Evolutionary conservation across 1,284 basidiomycete species (phyloP).

Genomic region (Cryptococcus depauperatus): DNA sequence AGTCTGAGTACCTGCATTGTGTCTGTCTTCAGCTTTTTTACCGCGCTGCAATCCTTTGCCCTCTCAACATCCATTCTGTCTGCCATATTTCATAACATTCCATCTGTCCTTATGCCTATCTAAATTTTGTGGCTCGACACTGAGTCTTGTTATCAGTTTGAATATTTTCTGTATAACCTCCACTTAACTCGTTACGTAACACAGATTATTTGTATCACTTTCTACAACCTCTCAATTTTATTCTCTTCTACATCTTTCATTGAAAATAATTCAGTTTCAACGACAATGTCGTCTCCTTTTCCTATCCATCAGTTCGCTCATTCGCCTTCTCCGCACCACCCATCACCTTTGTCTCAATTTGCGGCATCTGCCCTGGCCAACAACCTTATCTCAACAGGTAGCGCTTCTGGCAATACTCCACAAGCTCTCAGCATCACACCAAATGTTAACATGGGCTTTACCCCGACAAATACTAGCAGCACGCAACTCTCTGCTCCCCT

Average conservation of each 20-base stretch:
- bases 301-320: slow-evolving; percentile 5
- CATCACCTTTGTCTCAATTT: slow-evolving; percentile 12
- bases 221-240: too few species aligned
- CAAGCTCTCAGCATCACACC: neutral
- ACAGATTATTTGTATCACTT: too few species aligned
- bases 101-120: too few species aligned
- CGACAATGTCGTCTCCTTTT: slow-evolving; percentile 6
- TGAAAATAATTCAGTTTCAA: too few species aligned
- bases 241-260: too few species aligned
- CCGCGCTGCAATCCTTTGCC: neutral
- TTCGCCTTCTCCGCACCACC: slow-evolving; percentile 1
- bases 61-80: neutral
- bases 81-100: too few species aligned
- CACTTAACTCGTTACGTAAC: too few species aligned
- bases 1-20: too few species aligned
- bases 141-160: too few species aligned
- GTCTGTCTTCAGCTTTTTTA: too few species aligned
- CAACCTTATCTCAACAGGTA: neutral
- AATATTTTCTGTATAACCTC: too few species aligned
- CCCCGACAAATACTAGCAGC: neutral
- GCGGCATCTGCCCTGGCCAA: slow-evolving; percentile 1
- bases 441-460: neutral
- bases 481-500: neutral
- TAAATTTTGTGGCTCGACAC: too few species aligned
- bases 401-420: neutral